Percentiles rank a stretch among this genome's conserved stretches.
phyloP scores from a whole-genome alignment of 352 stramenopile genomes.

The Phytophthora sp. region DNA sequence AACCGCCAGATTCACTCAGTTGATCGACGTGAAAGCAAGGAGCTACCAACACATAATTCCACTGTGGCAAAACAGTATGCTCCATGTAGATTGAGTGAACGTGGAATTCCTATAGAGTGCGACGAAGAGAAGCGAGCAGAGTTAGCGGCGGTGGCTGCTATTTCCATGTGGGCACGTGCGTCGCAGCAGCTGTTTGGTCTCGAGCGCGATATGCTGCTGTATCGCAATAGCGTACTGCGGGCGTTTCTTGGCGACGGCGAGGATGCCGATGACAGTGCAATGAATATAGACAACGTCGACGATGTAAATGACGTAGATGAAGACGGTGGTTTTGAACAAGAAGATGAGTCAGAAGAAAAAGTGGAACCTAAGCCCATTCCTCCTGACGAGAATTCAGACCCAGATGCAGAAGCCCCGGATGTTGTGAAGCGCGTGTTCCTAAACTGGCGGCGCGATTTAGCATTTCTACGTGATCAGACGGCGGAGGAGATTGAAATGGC shows the following conservation, averaged over 20 bases:
- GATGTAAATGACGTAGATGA: constrained; percentile 6
- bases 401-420: constrained; percentile 27
- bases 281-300: constrained; percentile 9
- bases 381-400: background rate
- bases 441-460: constrained; percentile 52
- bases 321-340: constrained; percentile 7
- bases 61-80: constrained; percentile 24
- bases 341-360: constrained; percentile 18
- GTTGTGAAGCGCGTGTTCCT: constrained; percentile 58
- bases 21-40: constrained; percentile 4
- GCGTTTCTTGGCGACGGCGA: constrained; percentile 25
- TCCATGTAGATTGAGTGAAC: constrained; percentile 12
- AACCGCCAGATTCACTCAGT: constrained; percentile 4
- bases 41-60: background rate
- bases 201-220: constrained; percentile 34
- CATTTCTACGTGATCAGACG: constrained; percentile 46
- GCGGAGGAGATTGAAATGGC: constrained; percentile 38
- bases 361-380: background rate
- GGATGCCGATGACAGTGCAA: constrained; percentile 1
- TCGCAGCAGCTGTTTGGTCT: constrained; percentile 41
- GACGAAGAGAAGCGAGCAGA: constrained; percentile 21
- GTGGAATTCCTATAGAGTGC: constrained; percentile 9
- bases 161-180: constrained; percentile 46
- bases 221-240: constrained; percentile 39
- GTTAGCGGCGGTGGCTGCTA: constrained; percentile 21